phyloP scores from a whole-genome alignment of 164 flowering plant genomes.

The Tetrastigma voinierianum region DNA sequence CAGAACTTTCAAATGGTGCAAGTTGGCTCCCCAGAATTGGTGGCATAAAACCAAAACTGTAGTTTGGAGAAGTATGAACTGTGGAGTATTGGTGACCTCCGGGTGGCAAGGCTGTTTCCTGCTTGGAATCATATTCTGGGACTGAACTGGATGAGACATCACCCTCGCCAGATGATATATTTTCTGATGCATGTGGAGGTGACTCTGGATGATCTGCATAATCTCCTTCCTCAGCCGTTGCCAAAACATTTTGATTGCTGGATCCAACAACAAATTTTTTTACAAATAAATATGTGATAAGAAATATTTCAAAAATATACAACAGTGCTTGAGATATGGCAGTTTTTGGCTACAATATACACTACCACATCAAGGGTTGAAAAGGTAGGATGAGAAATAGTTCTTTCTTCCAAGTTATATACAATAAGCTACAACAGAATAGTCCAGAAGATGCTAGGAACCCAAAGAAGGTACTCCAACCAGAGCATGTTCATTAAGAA shows the following conservation, averaged over 20 bases:
- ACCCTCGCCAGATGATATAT: slow-evolving; percentile 35
- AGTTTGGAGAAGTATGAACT: slow-evolving; percentile 54
- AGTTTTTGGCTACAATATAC: neutral
- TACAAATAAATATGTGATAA: neutral
- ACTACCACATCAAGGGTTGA: neutral
- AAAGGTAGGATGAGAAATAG: neutral
- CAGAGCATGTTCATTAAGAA: no score
- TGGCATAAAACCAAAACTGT: slow-evolving; percentile 59
- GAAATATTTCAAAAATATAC: neutral
- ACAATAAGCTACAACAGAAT: neutral
- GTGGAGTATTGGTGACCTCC: slow-evolving; percentile 54
- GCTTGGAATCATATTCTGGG: slow-evolving; percentile 53
- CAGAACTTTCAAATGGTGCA: slow-evolving; percentile 64
- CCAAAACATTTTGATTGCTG: slow-evolving; percentile 45
- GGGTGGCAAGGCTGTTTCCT: slow-evolving; percentile 40
- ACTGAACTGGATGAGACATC: slow-evolving; percentile 39
- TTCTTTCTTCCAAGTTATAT: neutral
- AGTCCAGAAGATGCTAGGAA: neutral
- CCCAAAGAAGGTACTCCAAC: neutral
- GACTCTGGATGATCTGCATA: slow-evolving; percentile 41
- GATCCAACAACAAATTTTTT: slow-evolving; percentile 6
- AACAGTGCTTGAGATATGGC: neutral
- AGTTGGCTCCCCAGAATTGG: slow-evolving; percentile 55
- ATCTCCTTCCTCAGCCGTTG: slow-evolving; percentile 38
- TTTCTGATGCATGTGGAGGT: slow-evolving; percentile 37